These are phyloP conservation scores for Candida anutae DNA, from an alignment of 1,139 yeast species.

Conservation along the genomic window DNA sequence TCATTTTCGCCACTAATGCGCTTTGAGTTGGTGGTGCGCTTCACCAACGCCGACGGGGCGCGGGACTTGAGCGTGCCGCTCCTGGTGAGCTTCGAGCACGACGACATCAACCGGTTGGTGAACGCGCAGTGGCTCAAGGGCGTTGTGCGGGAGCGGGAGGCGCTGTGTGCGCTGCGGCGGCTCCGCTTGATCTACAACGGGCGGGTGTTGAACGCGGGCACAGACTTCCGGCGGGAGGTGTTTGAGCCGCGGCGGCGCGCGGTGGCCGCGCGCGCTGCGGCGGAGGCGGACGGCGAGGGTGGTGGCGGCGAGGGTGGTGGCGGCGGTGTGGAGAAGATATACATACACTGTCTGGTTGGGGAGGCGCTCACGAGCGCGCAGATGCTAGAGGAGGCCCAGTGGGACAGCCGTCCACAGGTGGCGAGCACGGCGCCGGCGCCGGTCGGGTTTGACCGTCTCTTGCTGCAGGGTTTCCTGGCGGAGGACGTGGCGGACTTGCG, in stretches of 20 bases:
- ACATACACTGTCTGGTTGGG: slow-evolving; percentile 78
- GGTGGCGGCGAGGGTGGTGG: no score
- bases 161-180: slow-evolving; percentile 34
- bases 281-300: slow-evolving; percentile 3
- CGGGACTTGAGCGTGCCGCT: slow-evolving; percentile 25
- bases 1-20: no score
- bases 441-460: slow-evolving; percentile 76
- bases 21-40: slow-evolving; percentile 20
- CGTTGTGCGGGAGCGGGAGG: slow-evolving; percentile 21
- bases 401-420: slow-evolving; percentile 46
- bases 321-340: slow-evolving; percentile 25
- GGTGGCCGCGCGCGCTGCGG: slow-evolving; percentile 7
- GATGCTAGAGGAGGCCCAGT: slow-evolving; percentile 51
- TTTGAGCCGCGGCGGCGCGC: slow-evolving; percentile 24
- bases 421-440: slow-evolving; percentile 60
- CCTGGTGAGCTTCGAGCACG: slow-evolving; percentile 21
- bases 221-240: slow-evolving; percentile 48
- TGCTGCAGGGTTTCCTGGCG: slow-evolving; percentile 75
- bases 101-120: slow-evolving; percentile 25
- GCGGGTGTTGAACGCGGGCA: slow-evolving; percentile 52
- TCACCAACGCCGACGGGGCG: slow-evolving; percentile 19
- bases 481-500: slow-evolving; percentile 69
- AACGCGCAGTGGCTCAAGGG: slow-evolving; percentile 24
- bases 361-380: slow-evolving; percentile 55
- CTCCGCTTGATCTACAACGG: slow-evolving; percentile 72